These are phyloP conservation scores for Geotrichum phurueaensis DNA, from an alignment of 1,139 yeast species.

Conservation along the genomic window DNA sequence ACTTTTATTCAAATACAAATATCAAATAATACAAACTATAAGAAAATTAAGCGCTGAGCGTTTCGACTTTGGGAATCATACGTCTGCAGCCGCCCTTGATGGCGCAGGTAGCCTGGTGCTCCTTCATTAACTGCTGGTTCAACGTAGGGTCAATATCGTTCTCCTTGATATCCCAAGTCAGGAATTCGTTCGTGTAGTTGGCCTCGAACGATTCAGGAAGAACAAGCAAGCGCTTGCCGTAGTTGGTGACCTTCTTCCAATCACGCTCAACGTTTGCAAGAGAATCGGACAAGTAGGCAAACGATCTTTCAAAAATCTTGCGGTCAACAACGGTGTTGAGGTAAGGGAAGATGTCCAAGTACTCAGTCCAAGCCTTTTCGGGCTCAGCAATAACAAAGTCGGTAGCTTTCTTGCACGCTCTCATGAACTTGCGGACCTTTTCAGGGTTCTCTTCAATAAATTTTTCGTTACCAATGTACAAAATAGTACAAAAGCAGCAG, in stretches of 20 bases:
- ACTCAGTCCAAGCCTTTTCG: conserved; percentile 44
- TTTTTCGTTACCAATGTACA: conserved; percentile 50
- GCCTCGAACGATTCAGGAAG: conserved; percentile 46
- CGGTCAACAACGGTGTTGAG: conserved; percentile 41
- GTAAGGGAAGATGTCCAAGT: conserved; percentile 45
- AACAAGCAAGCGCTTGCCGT: conserved; percentile 50
- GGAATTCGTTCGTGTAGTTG: conserved; percentile 48
- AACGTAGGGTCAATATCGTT: conserved; percentile 39
- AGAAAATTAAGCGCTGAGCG: not conserved
- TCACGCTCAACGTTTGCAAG: conserved; percentile 52
- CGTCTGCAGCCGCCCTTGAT: conserved; percentile 48
- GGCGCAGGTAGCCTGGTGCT: conserved; percentile 45
- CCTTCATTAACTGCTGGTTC: conserved; percentile 45
- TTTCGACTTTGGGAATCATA: conserved; percentile 29
- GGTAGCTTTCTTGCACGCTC: conserved; percentile 47
- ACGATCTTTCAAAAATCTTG: conserved; percentile 50
- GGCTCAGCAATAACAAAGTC: conserved; percentile 45
- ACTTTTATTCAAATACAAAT: not conserved
- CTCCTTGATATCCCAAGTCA: conserved; percentile 46
- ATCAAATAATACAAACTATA: not conserved
- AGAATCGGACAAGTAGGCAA: conserved; percentile 49
- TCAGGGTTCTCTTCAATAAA: conserved; percentile 48
- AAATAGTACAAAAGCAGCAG: conserved; percentile 54
- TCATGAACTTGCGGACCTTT: conserved; percentile 43
- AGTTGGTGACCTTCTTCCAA: conserved; percentile 51